Percentiles rank a stretch among this genome's conserved stretches.
Conservation (phyloP, 176 grass and related monocot species). For the Hyparrhenia diplandra region DNA sequence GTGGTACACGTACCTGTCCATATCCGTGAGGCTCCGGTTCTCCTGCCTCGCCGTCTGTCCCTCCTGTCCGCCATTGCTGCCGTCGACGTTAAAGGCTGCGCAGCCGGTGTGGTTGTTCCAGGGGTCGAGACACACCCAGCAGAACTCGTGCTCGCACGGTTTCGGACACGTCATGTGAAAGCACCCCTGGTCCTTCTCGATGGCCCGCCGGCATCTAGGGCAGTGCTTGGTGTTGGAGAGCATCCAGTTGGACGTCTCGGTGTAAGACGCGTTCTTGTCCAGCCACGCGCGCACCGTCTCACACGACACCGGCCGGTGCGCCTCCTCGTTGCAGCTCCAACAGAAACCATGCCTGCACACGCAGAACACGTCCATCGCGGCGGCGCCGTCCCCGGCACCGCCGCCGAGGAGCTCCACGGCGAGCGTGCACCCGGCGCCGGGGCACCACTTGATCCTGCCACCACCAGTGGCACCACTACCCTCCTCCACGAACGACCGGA, state of each 20-base stretch:
- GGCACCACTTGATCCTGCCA: conserved; percentile 22
- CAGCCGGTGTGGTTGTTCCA: conserved; percentile 3
- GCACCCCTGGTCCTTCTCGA: conserved; percentile 40
- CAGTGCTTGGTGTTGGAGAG: conserved; percentile 29
- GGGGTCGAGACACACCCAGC: conserved; percentile 38
- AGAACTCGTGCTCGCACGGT: conserved; percentile 22
- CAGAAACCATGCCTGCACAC: conserved; percentile 18
- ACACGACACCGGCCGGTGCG: conserved; percentile 33
- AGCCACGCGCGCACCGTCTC: conserved; percentile 25
- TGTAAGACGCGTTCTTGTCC: conserved; percentile 2
- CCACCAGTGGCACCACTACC: background rate
- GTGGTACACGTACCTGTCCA: conserved; percentile 31
- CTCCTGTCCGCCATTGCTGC: background rate
- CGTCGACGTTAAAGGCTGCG: background rate
- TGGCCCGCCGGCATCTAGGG: background rate
- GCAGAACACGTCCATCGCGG: background rate
- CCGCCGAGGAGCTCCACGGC: background rate
- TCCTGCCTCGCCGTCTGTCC: background rate
- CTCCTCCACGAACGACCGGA: background rate
- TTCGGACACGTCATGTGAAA: conserved; percentile 24
- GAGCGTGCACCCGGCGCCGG: background rate
- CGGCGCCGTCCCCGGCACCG: no score
- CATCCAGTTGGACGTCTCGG: conserved; percentile 28
- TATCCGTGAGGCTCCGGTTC: background rate
- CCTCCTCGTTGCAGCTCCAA: conserved; percentile 32